These are phyloP conservation scores for Vicia villosa DNA, from an alignment of 306 rosid genomes.

Conservation along the genomic window DNA sequence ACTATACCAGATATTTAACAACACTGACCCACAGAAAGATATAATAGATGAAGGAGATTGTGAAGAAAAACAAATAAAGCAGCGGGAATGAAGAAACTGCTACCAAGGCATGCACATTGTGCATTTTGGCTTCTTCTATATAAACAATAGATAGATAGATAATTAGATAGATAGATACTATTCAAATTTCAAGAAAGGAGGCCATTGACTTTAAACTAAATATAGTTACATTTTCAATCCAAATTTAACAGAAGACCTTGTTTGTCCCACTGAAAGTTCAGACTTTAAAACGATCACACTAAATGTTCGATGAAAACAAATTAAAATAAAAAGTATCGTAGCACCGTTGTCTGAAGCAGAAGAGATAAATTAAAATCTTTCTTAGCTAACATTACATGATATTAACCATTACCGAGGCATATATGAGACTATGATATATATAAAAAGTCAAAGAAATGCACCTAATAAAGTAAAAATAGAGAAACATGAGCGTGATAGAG, in stretches of 20 bases:
- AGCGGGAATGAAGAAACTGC: neutral
- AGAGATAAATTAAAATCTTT: neutral
- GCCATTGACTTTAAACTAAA: neutral
- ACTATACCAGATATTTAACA: no score
- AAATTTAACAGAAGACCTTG: neutral
- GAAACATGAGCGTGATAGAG: slow-evolving; percentile 1
- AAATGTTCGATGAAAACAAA: neutral
- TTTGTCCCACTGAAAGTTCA: slow-evolving; percentile 1
- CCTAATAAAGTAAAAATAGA: slow-evolving; percentile 17
- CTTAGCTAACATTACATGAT: neutral
- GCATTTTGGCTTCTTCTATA: neutral
- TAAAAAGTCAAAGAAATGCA: slow-evolving; percentile 22
- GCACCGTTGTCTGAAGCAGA: neutral
- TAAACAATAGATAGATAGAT: neutral
- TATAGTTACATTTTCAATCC: neutral
- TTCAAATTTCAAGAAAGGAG: slow-evolving; percentile 3
- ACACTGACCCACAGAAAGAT: neutral
- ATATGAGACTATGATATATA: neutral
- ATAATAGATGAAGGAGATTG: neutral
- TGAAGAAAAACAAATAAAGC: neutral
- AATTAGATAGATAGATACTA: neutral
- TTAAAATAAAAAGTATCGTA: neutral
- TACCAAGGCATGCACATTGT: neutral
- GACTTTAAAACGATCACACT: neutral
- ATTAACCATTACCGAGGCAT: slow-evolving; percentile 19